These are phyloP conservation scores for Lithocarpus polystachyus DNA, from an alignment of 306 rosid genomes.

Conservation along the genomic window DNA sequence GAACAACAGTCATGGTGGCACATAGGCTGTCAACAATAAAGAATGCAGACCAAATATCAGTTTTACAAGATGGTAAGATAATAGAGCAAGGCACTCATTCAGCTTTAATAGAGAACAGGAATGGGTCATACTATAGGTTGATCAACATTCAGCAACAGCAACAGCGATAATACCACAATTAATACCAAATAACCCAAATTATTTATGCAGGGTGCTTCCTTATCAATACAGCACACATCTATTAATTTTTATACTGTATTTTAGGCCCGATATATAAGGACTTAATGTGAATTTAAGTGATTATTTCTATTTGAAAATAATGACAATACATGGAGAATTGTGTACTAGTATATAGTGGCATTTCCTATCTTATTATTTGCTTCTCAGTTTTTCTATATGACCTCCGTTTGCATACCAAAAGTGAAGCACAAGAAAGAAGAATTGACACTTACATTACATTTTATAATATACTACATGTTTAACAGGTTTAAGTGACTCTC, in stretches of 20 bases:
- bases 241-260: not conserved
- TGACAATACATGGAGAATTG: not conserved
- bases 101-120: conserved; percentile 61
- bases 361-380: not conserved
- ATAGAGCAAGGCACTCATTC: conserved; percentile 90
- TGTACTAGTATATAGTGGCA: not conserved
- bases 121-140: conserved; percentile 79
- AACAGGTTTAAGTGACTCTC: too few relatives aligned
- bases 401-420: too few relatives aligned
- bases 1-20: conserved; percentile 90
- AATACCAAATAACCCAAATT: conserved; percentile 23
- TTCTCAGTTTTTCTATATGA: not conserved
- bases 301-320: conserved; percentile 13
- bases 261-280: conserved; percentile 1
- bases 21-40: conserved; percentile 88
- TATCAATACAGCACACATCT: conserved; percentile 2
- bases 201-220: conserved; percentile 7
- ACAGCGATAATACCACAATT: conserved; percentile 30
- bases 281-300: not conserved
- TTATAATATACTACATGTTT: too few relatives aligned
- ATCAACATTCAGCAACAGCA: conserved; percentile 82
- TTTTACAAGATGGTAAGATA: conserved; percentile 82
- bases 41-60: conserved; percentile 87
- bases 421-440: too few relatives aligned
- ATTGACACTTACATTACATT: too few relatives aligned